Conservation (phyloP, 768 basidiomycete genomes). For the Trichaptum fuscoviolaceum region DNA sequence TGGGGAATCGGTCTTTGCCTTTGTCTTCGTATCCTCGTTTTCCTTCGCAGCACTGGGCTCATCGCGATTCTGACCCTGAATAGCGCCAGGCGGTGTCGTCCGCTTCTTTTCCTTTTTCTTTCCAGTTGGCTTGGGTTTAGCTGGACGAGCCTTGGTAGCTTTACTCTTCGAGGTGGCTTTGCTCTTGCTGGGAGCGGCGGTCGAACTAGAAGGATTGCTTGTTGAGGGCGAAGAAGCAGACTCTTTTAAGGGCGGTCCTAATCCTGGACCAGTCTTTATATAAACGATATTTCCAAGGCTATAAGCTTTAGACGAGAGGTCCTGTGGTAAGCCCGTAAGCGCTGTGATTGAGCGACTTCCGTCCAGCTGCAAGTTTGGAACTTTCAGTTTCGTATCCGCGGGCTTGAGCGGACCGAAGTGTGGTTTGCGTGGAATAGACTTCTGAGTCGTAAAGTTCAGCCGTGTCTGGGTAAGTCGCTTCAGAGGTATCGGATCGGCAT, state of each 20-base stretch:
- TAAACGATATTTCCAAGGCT: neutral
- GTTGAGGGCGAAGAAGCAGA: neutral
- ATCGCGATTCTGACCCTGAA: neutral
- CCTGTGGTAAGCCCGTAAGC: neutral
- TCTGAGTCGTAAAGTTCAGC: neutral
- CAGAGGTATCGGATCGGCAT: neutral
- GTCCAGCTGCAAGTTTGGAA: neutral
- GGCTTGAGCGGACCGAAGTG: neutral
- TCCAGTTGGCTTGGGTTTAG: neutral
- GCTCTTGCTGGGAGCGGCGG: neutral
- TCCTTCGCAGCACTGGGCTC: neutral
- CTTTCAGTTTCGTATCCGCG: neutral
- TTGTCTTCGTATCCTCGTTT: neutral
- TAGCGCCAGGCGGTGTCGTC: neutral
- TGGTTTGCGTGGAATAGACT: neutral
- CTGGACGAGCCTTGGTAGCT: neutral
- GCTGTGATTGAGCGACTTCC: neutral
- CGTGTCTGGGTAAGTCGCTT: neutral
- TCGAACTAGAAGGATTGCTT: neutral
- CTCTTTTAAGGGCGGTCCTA: neutral
- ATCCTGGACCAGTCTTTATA: neutral
- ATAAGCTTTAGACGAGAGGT: neutral
- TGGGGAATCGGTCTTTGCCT: neutral
- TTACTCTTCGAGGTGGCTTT: neutral
- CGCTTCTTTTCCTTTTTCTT: neutral